A percentile compares a stretch with the other conserved stretches of the same genome.
phyloP scores from a whole-genome alignment of 768 basidiomycete species.

The Pseudohyphozyma bogoriensis region DNA sequence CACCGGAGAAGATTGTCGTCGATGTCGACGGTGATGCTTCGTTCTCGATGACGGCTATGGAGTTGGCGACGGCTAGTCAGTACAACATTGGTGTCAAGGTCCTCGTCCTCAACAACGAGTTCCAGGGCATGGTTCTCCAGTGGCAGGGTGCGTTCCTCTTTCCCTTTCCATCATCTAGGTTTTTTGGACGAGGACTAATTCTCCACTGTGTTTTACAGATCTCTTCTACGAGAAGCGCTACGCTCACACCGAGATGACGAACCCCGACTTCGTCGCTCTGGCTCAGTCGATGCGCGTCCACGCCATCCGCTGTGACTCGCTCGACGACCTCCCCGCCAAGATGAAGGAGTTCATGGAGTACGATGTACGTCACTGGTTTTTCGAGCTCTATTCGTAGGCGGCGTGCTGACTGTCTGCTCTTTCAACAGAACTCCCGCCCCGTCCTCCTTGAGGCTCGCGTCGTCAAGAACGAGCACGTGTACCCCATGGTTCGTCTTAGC shows the following conservation, averaged over 20 bases:
- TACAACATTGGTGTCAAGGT: constrained; percentile 87
- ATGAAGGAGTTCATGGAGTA: constrained; percentile 99
- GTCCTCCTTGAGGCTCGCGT: constrained; percentile 85
- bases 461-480: constrained; percentile 40
- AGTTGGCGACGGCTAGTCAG: constrained; percentile 85
- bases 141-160: constrained; percentile 69
- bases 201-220: constrained; percentile 43
- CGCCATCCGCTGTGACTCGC: constrained; percentile 61
- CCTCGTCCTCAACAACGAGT: constrained; percentile 33
- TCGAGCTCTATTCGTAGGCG: too few species aligned
- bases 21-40: constrained; percentile 98
- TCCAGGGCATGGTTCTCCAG: constrained; percentile 85
- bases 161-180: neutral
- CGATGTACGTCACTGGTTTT: too few species aligned
- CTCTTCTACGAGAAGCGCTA: constrained; percentile 96
- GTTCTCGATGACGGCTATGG: constrained; percentile 99
- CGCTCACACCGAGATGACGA: constrained; percentile 89
- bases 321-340: constrained; percentile 73
- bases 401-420: too few species aligned
- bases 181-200: neutral
- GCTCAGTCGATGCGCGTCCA: constrained; percentile 87
- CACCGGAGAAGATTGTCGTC: constrained; percentile 82
- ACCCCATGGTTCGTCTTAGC: neutral
- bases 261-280: constrained; percentile 87
- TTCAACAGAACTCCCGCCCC: constrained; percentile 64